Evolutionary conservation across 208 protist genomes (phyloP), one percentile per base, ranked within the genome.

Genomic region (Spongospora subterranea): DNA sequence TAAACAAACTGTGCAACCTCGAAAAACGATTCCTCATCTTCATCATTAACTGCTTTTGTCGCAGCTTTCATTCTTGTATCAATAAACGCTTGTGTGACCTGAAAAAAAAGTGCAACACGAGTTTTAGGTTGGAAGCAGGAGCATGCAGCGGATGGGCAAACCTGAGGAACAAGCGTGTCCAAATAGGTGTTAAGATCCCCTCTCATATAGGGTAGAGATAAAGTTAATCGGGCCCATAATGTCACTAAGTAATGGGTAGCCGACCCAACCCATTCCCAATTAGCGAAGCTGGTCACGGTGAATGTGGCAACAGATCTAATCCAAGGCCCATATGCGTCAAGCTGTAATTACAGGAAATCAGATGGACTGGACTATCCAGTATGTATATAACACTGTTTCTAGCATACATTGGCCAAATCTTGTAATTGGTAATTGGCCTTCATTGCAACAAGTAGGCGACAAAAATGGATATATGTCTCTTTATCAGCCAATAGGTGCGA

Each of bases 61-160:
- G n/a, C 71, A 6, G 71, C 71, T 82, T 82, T 82, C 71, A 82
- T 82, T 82, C 71, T 82, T 43, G 71, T 82, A 43, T 82, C 71
- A 82, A 82, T 82, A n/a, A 82, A 82, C 17, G 71, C 71, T 35
- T 82, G 71, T n/a, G 71, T 82, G 71, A 82, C 71, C 71, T 82
- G 71, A 40, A 82, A 6, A 35, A 82, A 40, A 82, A 82, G 71
- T 13, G 71, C n/a, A 35, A 35, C 6, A 40, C 17, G 17, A 82
- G 17, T 45, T 45, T 43, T 40, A 82, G 6, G 40, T 35, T 13
- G n/a, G n/a, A 45, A 43, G 40, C n/a, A n/a, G n/a, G n/a, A n/a
- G n/a, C n/a, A n/a, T n/a, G n/a, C n/a, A n/a, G n/a, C n/a, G n/a
- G n/a, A n/a, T n/a, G n/a, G 71, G 13, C 71, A 35, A 35, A 82